These are phyloP conservation scores for Eleusine coracana DNA, from an alignment of 176 grass and related monocot genomes.

Conservation along the genomic window DNA sequence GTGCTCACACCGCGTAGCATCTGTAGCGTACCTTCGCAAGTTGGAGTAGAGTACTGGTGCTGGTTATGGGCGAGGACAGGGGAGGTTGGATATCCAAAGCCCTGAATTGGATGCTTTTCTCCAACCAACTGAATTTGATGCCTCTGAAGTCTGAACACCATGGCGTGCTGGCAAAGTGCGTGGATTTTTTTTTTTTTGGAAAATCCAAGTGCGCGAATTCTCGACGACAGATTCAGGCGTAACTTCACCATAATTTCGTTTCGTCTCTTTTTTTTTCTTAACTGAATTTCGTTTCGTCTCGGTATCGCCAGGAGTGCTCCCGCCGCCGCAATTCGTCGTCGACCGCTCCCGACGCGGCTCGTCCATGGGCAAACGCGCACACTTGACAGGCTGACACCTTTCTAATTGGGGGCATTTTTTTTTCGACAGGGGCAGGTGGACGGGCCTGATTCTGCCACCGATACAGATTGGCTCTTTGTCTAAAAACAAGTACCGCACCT, in stretches of 20 bases:
- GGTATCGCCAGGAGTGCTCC: neutral
- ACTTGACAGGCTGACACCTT: too few species aligned
- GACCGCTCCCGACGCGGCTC: neutral
- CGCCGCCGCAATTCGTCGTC: neutral
- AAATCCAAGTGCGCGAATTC: neutral
- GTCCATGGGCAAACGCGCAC: neutral
- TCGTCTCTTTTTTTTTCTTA: too few species aligned
- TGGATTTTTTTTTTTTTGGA: too few species aligned
- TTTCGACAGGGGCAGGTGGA: neutral
- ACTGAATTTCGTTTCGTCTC: too few species aligned
- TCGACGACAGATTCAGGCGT: neutral
- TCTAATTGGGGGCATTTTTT: too few species aligned
- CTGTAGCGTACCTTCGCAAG: neutral
- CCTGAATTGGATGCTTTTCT: neutral
- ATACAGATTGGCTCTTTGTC: neutral
- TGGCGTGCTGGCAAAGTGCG: neutral
- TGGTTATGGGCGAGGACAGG: neutral
- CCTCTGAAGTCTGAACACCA: neutral
- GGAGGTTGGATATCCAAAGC: neutral
- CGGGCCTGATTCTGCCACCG: neutral
- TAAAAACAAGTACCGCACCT: neutral
- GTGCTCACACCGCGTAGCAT: neutral
- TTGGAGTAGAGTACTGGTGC: constrained; percentile 24
- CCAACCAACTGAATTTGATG: neutral
- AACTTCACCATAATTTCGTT: neutral